A percentile compares a stretch with the other conserved stretches of the same genome.
Conservation (phyloP, 2,329 filamentous ascomycete genomes). For the Raffaelea albimanens region DNA sequence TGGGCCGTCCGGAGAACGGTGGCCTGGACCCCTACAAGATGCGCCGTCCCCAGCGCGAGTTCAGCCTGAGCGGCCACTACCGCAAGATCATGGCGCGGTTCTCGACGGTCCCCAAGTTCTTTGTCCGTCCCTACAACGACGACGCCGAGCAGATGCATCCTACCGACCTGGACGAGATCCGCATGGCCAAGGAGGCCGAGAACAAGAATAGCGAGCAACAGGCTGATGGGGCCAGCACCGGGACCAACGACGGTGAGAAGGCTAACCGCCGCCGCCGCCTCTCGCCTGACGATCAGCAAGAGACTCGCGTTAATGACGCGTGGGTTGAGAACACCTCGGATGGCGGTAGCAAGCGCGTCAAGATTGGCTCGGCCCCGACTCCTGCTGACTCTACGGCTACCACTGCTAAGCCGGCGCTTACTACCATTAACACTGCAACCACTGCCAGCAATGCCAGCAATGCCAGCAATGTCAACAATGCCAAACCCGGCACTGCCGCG, state of each 20-base stretch:
- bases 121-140: conserved; percentile 60
- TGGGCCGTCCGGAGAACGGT: conserved; percentile 71
- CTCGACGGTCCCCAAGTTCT: conserved; percentile 52
- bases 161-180: conserved; percentile 70
- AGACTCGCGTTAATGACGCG: conserved; percentile 25
- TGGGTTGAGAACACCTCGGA: conserved; percentile 30
- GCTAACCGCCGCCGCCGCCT: conserved; percentile 17
- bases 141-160: conserved; percentile 77
- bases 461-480: background rate
- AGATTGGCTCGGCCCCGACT: conserved; percentile 14
- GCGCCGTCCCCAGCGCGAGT: conserved; percentile 76
- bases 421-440: too few relatives aligned
- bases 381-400: background rate
- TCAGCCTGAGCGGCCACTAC: conserved; percentile 82
- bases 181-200: conserved; percentile 26
- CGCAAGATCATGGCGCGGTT: conserved; percentile 73
- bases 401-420: too few relatives aligned
- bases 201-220: conserved; percentile 14
- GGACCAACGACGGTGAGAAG: background rate
- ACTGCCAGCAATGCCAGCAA: too few relatives aligned
- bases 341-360: conserved; percentile 31
- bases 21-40: conserved; percentile 74
- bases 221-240: conserved; percentile 2
- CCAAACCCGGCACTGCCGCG: background rate
- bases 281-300: conserved; percentile 9